Evolutionary conservation across 163 green algal species (phyloP), one percentile per base, ranked within the genome.

Genomic region (Scenedesmus sp.): DNA sequence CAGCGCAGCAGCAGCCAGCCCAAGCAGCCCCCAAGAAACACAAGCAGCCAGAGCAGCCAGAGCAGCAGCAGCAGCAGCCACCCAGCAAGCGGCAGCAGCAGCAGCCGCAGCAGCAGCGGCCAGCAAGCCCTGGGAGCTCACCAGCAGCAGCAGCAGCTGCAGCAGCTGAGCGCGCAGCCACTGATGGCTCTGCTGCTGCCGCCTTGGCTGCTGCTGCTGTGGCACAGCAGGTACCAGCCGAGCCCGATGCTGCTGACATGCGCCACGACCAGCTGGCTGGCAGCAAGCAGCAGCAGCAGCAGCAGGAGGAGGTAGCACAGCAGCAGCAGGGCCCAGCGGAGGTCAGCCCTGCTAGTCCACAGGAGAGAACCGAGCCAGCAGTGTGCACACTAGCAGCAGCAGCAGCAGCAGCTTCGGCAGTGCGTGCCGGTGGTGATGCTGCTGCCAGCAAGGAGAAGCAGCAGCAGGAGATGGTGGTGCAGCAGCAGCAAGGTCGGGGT

Each of bases 241-340:
- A 82, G 85, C 85, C 12, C 46, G 12, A 85, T 15, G 79, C 54
- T 66, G 55, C 34, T 59, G 13, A 46, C 34, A 46, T 46, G 34
- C 34, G 34, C 34, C 34, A 46, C 34, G 34, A 46, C 34, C 34
- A 46, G 34, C 34, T 46, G 34, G 34, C 52, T 57, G 16, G 18
- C 54, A 64, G 52, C 10, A n/a, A 59, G 10, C 66, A 84, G 86
- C 66, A 64, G 83, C 83, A 34, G 60, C 83, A 74, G 83, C 83
- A 34, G 60, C 83, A 74, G 83, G 34, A 88, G 57, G 16, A 88
- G 54, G 18, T 1, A 2, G 46, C 16, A 15, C 12, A n/a, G 82
- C 18, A 87, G 20, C 82, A 62, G 64, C 46, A 26, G 16, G 60
- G 34, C 34, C 34, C 34, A 46, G 34, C 34, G 34, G 34, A 46